Conservation (phyloP, 2,329 filamentous ascomycete species). For the Gaeumannomyces sp. region DNA sequence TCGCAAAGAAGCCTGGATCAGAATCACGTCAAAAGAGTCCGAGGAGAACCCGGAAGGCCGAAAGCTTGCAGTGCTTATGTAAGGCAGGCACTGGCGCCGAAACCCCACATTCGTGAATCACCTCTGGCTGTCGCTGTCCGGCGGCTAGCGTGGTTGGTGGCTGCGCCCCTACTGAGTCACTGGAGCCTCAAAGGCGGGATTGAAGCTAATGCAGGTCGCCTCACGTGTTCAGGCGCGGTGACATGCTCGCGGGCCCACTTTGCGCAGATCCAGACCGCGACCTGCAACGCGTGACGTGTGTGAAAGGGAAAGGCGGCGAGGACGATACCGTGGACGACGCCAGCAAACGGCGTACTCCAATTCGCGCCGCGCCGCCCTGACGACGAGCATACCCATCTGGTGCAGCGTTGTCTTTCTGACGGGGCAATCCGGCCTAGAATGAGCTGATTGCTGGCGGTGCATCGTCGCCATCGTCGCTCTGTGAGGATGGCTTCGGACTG, state of each 20-base stretch:
- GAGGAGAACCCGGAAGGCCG: background rate
- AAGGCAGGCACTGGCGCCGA: background rate
- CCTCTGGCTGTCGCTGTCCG: too few species aligned
- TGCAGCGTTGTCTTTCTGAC: background rate
- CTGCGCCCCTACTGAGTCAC: background rate
- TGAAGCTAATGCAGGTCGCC: background rate
- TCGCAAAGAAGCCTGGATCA: background rate
- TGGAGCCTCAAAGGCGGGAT: too few species aligned
- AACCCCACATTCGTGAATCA: background rate
- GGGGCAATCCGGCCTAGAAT: background rate
- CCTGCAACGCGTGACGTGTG: background rate
- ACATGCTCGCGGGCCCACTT: background rate
- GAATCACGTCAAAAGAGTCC: background rate
- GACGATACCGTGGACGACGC: background rate
- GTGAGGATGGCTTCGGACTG: slow-evolving; percentile 5
- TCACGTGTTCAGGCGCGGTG: background rate
- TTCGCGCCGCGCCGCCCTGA: background rate
- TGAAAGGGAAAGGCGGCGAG: background rate
- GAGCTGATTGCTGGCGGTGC: background rate
- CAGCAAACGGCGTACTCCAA: background rate
- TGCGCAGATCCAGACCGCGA: background rate
- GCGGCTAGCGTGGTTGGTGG: background rate
- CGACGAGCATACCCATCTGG: background rate
- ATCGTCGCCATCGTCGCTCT: background rate
- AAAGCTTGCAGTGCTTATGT: background rate